Evolutionary conservation across 1,284 basidiomycete genomes (phyloP), one percentile per base, ranked within the genome.

Genomic region (Boletus semigastroideus): DNA sequence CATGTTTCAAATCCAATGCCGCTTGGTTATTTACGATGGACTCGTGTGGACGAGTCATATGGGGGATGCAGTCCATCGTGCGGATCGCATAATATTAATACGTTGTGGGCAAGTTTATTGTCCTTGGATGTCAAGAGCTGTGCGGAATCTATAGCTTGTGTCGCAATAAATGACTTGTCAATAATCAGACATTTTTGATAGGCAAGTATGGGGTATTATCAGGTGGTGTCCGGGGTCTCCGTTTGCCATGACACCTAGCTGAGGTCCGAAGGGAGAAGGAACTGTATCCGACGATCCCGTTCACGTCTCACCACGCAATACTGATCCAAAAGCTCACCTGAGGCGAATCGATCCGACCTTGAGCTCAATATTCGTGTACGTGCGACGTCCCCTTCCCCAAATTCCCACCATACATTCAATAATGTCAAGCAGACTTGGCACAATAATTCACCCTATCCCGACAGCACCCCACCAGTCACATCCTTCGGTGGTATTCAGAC

Each of bases 291-390:
- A 39, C 22, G 45, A 41, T 59, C 25, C 22, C 42, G 27, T 37
- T 37, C 36, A 33, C 42, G 43, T 50, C 56, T 49, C 55, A 50
- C n/a, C 48, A 45, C 51, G 37, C 39, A 51, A 33, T 43, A n/a
- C 56, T 54, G 61, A 49, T 33, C 46, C 5, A 13, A 25, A 62
- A 49, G 41, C 61, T 62, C 61, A 66, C 53, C 51, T 64, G 61
- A 62, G 61, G 25, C 49, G 36, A 39, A 37, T 34, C 37, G 33
- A 37, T 40, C 33, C 30, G 20, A 43, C 44, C 44, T 45, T 34
- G 56, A 58, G 34, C 5, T 33, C 31, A 7, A 50, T 36, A 50
- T 44, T 20, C 48, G 17, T 38, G 59, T 62, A 39, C 55, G 59
- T 59, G 20, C 41, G 14, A 39, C 14, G 25, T 47, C 19, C 20